A percentile compares a stretch with the other conserved stretches of the same genome.
Evolutionary conservation across 805 yeast genomes (phyloP).

Genomic region (Priceomyces melissophilus): DNA sequence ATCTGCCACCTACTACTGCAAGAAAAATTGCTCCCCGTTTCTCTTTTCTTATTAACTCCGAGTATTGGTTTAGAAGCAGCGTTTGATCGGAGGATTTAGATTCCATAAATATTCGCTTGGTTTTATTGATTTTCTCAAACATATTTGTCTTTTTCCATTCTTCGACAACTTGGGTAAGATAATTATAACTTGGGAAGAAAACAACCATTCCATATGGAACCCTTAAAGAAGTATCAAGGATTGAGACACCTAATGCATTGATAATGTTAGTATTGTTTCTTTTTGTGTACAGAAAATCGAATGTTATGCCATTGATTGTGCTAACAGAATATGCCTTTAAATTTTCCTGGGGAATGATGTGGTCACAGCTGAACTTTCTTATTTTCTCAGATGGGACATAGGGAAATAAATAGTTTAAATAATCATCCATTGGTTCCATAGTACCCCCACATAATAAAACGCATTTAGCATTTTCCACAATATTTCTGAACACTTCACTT

Average conservation of each 20-base stretch:
- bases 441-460: constrained; percentile 92
- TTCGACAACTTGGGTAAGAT: constrained; percentile 48
- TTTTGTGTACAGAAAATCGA: constrained; percentile 69
- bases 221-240: constrained; percentile 38
- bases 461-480: constrained; percentile 63
- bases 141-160: constrained; percentile 47
- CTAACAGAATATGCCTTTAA: constrained; percentile 57
- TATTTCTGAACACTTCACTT: constrained; percentile 59
- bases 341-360: constrained; percentile 72
- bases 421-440: constrained; percentile 85
- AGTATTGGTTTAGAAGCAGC: constrained; percentile 48
- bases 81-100: constrained; percentile 44
- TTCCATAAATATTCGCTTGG: constrained; percentile 58
- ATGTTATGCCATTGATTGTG: constrained; percentile 16
- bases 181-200: constrained; percentile 83
- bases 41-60: constrained; percentile 32
- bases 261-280: constrained; percentile 50
- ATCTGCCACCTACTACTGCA: constrained; percentile 88
- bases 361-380: constrained; percentile 69
- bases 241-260: constrained; percentile 44
- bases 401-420: constrained; percentile 63
- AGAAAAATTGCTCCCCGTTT: constrained; percentile 62
- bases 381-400: constrained; percentile 38
- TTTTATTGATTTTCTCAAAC: constrained; percentile 28
- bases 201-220: constrained; percentile 77